Base-by-base conservation (phyloP, 768 basidiomycete genomes). In the Suillus subaureus region DNA sequence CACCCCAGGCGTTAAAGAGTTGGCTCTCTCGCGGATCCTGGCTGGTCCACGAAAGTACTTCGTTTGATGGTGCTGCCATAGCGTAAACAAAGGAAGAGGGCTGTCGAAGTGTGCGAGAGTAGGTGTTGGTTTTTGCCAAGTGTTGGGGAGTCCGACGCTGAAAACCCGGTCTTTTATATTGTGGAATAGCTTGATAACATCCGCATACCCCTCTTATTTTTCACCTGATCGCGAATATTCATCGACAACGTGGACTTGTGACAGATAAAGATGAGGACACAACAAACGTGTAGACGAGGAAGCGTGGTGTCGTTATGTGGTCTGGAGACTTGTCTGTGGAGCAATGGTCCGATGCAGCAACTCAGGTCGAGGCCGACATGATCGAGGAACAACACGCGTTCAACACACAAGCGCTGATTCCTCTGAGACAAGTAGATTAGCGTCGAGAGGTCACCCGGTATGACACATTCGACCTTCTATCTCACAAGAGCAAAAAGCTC, bases 31-130 rank as follows among this genome's bases (percentile, higher is more conserved):
- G 89, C 71, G 91, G 89, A 77, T 94, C 92, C 71, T 90, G 88
- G 78, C 89, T 92, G 55, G 93, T 94, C 93, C 93, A 95, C 62
- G 89, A 92, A 75, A 93, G 85, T 58, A 92, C 82, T 66, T 93
- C 91, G 77, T 87, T 85, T 64, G 85, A 80, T 64, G 83, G 73
- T 71, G 82, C 78, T 56, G 84, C 73, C 85, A 87, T 87, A 67
- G 67, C 31, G 6, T 73, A 71, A 73, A 72, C 64, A 82, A 77
- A 70, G 82, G 73, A 42, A 26, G 63, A 72, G 81, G 79, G 56
- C 67, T 72, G 70, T 64, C 68, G 71, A 70, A 70, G 66, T 55
- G 66, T 73, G 74, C 74, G 69, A 70, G 72, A 67, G 68, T 68
- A 69, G 73, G 68, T 78, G 77, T 71, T 71, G 70, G 70, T 67